Conservation (phyloP, 345 rosid species). For the Alliaria petiolata region DNA sequence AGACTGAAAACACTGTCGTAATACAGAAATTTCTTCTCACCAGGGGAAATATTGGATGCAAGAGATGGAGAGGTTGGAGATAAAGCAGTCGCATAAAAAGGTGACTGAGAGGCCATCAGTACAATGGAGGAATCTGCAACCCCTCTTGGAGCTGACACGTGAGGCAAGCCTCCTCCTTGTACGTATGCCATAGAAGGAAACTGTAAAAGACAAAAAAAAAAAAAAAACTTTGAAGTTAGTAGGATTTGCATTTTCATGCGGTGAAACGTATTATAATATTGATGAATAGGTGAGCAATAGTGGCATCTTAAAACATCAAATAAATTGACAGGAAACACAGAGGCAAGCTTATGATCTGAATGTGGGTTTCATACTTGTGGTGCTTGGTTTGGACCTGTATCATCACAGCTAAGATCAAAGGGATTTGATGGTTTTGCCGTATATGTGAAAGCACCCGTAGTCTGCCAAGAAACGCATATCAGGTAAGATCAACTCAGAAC, state of each 20-base stretch:
- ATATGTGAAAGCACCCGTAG: slow-evolving; percentile 32
- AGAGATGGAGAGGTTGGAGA: slow-evolving; percentile 34
- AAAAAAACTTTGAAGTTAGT: background rate
- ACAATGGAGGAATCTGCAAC: slow-evolving; percentile 34
- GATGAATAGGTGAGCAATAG: background rate
- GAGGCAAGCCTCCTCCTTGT: slow-evolving; percentile 40
- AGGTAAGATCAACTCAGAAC: background rate
- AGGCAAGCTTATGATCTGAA: background rate
- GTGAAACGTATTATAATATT: background rate
- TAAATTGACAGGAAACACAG: background rate
- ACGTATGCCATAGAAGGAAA: slow-evolving; percentile 43
- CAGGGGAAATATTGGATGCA: slow-evolving; percentile 31
- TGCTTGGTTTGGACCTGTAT: slow-evolving; percentile 32
- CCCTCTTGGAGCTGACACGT: slow-evolving; percentile 31
- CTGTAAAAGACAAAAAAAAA: slow-evolving; percentile 27
- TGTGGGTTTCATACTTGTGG: slow-evolving; percentile 35
- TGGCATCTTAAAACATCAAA: background rate
- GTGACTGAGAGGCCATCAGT: slow-evolving; percentile 42
- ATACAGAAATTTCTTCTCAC: slow-evolving; percentile 29
- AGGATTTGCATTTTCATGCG: background rate
- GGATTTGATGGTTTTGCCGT: slow-evolving; percentile 55
- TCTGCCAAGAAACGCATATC: slow-evolving; percentile 34
- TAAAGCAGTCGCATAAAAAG: slow-evolving; percentile 25
- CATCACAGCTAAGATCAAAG: slow-evolving; percentile 49
- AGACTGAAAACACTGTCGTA: background rate